Percentiles rank a stretch among this genome's conserved stretches.
These are phyloP conservation scores for Pichia heedii DNA, from an alignment of 805 yeast genomes.

Conservation along the genomic window DNA sequence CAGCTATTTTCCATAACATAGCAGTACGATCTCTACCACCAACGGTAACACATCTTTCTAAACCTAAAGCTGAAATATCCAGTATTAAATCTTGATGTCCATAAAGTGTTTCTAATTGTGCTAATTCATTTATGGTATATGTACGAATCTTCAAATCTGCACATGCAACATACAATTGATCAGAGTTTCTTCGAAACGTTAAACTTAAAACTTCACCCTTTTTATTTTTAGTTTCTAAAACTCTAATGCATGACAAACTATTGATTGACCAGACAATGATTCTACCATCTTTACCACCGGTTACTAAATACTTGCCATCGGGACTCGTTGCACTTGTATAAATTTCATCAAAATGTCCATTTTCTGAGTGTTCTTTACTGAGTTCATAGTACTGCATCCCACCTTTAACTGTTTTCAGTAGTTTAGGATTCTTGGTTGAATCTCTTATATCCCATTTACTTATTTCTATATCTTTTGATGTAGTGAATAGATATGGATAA, in stretches of 20 bases:
- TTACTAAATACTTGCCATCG: slow-evolving; percentile 80
- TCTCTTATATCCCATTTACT: slow-evolving; percentile 70
- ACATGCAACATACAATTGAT: slow-evolving; percentile 85
- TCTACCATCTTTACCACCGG: slow-evolving; percentile 82
- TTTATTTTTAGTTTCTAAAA: slow-evolving; percentile 63
- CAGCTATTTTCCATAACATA: slow-evolving; percentile 93
- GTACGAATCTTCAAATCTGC: slow-evolving; percentile 88
- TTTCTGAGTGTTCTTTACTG: slow-evolving; percentile 41
- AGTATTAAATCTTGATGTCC: slow-evolving; percentile 92
- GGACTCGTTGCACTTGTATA: slow-evolving; percentile 74
- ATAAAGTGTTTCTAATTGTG: slow-evolving; percentile 83
- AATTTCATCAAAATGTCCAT: slow-evolving; percentile 74
- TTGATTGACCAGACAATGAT: slow-evolving; percentile 83
- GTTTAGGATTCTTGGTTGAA: slow-evolving; percentile 49
- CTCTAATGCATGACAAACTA: slow-evolving; percentile 64
- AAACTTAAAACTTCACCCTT: slow-evolving; percentile 66
- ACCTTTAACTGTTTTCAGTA: slow-evolving; percentile 57
- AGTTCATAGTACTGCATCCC: slow-evolving; percentile 40
- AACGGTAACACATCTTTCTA: slow-evolving; percentile 91
- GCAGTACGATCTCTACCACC: slow-evolving; percentile 94
- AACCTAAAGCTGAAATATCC: slow-evolving; percentile 71
- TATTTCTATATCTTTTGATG: slow-evolving; percentile 71
- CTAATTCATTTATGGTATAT: slow-evolving; percentile 72
- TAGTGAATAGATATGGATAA: slow-evolving; percentile 62
- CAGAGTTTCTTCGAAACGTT: slow-evolving; percentile 69